Percentiles rank a stretch among this genome's conserved stretches.
phyloP scores from a whole-genome alignment of 2,329 filamentous ascomycete genomes.

The Taxawa tesnikishii region DNA sequence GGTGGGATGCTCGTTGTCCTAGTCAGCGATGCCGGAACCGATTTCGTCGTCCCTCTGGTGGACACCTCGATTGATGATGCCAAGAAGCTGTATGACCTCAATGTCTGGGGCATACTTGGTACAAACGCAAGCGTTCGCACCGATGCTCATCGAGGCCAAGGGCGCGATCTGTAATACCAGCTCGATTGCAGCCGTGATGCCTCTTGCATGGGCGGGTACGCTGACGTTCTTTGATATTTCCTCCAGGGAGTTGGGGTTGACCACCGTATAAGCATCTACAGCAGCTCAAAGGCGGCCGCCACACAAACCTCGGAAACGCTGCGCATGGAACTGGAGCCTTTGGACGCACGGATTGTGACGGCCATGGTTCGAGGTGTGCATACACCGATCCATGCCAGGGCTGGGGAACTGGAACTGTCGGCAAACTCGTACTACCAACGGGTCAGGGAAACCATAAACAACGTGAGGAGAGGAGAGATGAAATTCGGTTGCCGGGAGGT shows the following conservation, averaged over 20 bases:
- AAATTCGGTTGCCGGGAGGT: slow-evolving; percentile 1
- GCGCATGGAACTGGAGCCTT: slow-evolving; percentile 17
- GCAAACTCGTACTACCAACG: slow-evolving; percentile 1
- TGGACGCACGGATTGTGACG: slow-evolving; percentile 13
- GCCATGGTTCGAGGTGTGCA: slow-evolving; percentile 1
- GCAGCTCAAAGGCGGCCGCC: slow-evolving; percentile 17
- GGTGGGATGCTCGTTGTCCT: slow-evolving; percentile 26
- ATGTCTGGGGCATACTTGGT: slow-evolving; percentile 19
- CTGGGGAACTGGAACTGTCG: not conserved
- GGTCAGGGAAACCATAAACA: slow-evolving; percentile 1
- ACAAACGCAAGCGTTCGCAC: slow-evolving; percentile 18
- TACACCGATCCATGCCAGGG: not conserved
- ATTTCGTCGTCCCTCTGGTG: slow-evolving; percentile 19
- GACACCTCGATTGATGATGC: slow-evolving; percentile 14
- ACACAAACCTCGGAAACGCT: slow-evolving; percentile 12
- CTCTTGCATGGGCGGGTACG: slow-evolving; percentile 19
- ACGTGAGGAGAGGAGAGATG: not conserved
- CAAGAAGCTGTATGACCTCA: slow-evolving; percentile 19
- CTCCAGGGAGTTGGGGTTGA: no score
- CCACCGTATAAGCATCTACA: slow-evolving; percentile 13
- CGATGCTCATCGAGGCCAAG: slow-evolving; percentile 23
- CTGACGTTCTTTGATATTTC: not conserved
- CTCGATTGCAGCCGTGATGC: slow-evolving; percentile 18
- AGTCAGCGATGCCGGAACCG: slow-evolving; percentile 35
- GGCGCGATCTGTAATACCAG: slow-evolving; percentile 27